These are phyloP conservation scores for Metschnikowia arizonensis DNA, from an alignment of 805 yeast species.

Conservation along the genomic window DNA sequence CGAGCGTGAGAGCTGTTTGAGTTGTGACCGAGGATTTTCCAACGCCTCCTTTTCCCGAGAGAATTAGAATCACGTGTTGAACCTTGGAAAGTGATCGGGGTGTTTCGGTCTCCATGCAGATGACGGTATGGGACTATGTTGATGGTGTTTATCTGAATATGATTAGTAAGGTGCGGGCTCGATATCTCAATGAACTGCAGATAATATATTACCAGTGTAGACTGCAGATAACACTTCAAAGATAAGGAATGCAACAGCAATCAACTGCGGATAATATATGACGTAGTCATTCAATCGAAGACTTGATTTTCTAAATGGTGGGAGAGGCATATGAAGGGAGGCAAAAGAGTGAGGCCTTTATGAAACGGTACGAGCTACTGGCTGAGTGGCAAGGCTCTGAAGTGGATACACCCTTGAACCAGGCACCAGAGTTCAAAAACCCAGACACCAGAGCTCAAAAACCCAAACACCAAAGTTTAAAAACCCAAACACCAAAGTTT, in stretches of 20 bases:
- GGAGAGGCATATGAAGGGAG: too few species aligned
- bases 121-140: not conserved
- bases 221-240: too few species aligned
- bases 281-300: too few species aligned
- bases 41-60: conserved; percentile 96
- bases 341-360: too few species aligned
- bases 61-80: conserved; percentile 72
- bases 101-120: conserved; percentile 4
- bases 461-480: not conserved
- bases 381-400: too few species aligned
- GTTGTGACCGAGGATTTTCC: conserved; percentile 96
- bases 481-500: not conserved
- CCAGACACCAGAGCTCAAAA: not conserved
- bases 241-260: too few species aligned
- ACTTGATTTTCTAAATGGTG: too few species aligned
- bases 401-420: too few species aligned
- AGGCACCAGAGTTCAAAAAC: not conserved
- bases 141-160: not conserved
- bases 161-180: not conserved
- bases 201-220: too few species aligned
- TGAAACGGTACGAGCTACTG: too few species aligned
- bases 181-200: not conserved
- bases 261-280: too few species aligned
- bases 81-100: conserved; percentile 46
- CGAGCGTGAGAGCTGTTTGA: conserved; percentile 82